Evolutionary conservation across 441 rosid species (phyloP).

Genomic region (California macrophylla): DNA sequence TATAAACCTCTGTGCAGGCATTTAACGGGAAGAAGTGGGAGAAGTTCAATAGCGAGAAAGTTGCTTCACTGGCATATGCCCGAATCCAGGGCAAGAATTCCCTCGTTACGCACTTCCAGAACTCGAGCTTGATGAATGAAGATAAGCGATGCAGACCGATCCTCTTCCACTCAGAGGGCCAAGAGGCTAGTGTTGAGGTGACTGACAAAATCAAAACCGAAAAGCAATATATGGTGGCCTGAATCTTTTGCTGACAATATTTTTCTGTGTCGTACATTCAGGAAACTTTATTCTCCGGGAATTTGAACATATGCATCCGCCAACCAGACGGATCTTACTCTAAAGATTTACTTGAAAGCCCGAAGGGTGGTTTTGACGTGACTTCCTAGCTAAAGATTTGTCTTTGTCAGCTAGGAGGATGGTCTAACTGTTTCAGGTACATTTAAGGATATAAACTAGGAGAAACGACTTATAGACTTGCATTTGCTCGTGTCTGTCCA

Average conservation of each 20-base stretch:
- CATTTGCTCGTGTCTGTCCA: conserved; percentile 31
- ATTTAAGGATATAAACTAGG: conserved; percentile 38
- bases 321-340: conserved; percentile 74
- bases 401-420: conserved; percentile 25
- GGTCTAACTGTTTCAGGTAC: conserved; percentile 39
- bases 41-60: conserved; percentile 77
- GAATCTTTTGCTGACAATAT: conserved; percentile 10
- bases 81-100: conserved; percentile 79
- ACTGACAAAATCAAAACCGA: neutral
- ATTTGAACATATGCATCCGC: conserved; percentile 51
- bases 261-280: conserved; percentile 28
- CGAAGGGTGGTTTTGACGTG: conserved; percentile 34
- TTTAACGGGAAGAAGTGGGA: conserved; percentile 77
- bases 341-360: conserved; percentile 52
- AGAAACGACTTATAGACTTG: conserved; percentile 25
- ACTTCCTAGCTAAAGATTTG: conserved; percentile 20
- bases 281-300: conserved; percentile 54
- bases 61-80: conserved; percentile 70
- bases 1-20: conserved; percentile 37
- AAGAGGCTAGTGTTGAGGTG: conserved; percentile 50
- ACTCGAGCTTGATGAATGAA: conserved; percentile 63
- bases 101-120: conserved; percentile 65
- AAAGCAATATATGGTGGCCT: neutral
- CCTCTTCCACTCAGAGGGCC: conserved; percentile 53
- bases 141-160: conserved; percentile 60